Conservation (phyloP, 345 rosid species). For the Erodium maritimum region DNA sequence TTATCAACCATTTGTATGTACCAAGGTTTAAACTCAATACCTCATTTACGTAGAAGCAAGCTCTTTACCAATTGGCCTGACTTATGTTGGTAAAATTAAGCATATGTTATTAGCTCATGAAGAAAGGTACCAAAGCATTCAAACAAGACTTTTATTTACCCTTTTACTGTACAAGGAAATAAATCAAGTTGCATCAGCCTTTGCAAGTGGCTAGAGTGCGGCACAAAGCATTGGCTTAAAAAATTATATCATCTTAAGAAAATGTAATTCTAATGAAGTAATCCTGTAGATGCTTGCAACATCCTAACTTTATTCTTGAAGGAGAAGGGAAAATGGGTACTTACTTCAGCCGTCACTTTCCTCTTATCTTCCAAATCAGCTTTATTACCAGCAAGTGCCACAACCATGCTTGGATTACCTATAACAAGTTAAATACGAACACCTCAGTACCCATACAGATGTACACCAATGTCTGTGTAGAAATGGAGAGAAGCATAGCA, state of each 20-base stretch:
- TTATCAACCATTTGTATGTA: too few species aligned
- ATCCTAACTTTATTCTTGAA: neutral
- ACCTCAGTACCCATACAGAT: neutral
- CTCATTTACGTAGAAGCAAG: too few species aligned
- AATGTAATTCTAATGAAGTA: neutral
- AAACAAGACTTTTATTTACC: neutral
- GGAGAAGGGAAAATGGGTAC: conserved; percentile 6
- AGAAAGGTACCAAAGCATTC: neutral
- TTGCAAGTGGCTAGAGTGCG: neutral
- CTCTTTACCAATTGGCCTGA: too few species aligned
- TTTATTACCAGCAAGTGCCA: conserved; percentile 56
- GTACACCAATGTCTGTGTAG: neutral
- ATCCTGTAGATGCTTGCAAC: neutral
- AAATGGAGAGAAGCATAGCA: neutral
- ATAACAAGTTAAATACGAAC: conserved; percentile 4
- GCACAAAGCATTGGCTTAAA: neutral
- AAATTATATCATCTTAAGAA: neutral
- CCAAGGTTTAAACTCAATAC: too few species aligned
- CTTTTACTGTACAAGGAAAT: neutral
- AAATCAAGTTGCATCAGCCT: neutral
- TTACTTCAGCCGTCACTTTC: conserved; percentile 48
- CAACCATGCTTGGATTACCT: conserved; percentile 48
- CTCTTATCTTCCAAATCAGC: conserved; percentile 46
- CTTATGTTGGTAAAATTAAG: too few species aligned
- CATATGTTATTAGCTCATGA: neutral